Evolutionary conservation across 225 moss, liverwort and hornwort species (phyloP), one percentile per base, ranked within the genome.

Genomic region (Pleurozium schreberi): DNA sequence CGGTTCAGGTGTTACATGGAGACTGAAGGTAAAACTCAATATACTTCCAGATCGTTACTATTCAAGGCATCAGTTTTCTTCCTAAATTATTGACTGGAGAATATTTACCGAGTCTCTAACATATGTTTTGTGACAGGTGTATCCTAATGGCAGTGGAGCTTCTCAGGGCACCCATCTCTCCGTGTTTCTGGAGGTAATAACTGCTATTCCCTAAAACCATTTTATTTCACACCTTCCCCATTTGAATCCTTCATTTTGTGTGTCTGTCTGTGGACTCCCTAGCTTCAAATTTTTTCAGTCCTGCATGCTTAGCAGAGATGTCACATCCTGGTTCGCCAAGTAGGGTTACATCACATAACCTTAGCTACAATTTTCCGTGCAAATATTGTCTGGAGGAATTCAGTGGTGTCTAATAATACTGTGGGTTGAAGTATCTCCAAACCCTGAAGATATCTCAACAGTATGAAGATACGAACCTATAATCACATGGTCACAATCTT

Each of bases 101-200:
- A 27, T 78, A 33, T 66, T 83, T 25, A 75, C 45, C 21, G 45
- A 84, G 69, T 65, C 63, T 83, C 79, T 65, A 58, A 89, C 43
- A 38, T 52, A 31, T 18, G 52, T 17, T 57, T 74, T 85, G n/a
- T 71, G 53, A 26, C 93, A 95, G 95, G 95, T 95, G 27, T 95
- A 95, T 88, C 95, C 94, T 47, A 94, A 93, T 86, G 95, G 95
- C 88, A 95, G 95, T 75, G 95, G 94, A 60, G 93, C 92, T 84
- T 95, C 95, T 73, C 93, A 94, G 89, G 95, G 94, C 60, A 94
- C 94, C 31, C 94, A 95, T 79, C 92, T 95, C 36, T 95, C 95
- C 12, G 95, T 94, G 62, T 95, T 95, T 81, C 75, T 95, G 82
- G 95, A 95, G 94, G 95, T 95, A 81, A 50, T 14, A 8, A 43